Evolutionary conservation across 1,139 yeast species (phyloP).

Genomic region (Lodderomyces beijingensis): DNA sequence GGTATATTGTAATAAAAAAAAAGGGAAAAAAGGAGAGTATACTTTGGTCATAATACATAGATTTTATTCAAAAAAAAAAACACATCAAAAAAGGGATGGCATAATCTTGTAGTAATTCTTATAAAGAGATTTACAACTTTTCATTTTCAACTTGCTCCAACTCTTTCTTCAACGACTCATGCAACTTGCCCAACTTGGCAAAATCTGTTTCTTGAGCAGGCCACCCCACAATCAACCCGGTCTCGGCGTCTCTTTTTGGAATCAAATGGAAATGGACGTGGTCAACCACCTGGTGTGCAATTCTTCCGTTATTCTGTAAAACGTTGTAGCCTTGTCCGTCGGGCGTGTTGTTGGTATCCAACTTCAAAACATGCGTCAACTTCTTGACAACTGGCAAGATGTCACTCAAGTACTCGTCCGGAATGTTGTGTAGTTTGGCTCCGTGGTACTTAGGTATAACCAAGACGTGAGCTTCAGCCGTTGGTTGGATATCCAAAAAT

Average conservation of each 20-base stretch:
- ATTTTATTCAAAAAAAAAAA: too few relatives aligned
- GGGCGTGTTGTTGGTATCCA: slow-evolving; percentile 47
- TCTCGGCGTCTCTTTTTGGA: slow-evolving; percentile 67
- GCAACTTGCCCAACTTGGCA: slow-evolving; percentile 62
- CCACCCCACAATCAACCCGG: slow-evolving; percentile 89
- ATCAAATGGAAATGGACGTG: slow-evolving; percentile 96
- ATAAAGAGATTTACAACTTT: slow-evolving; percentile 18
- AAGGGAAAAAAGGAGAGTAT: too few relatives aligned
- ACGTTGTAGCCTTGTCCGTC: slow-evolving; percentile 80
- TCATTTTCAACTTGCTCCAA: slow-evolving; percentile 30
- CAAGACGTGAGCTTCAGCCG: slow-evolving; percentile 80
- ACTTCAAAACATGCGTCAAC: slow-evolving; percentile 66
- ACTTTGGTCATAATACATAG: too few relatives aligned
- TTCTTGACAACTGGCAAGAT: slow-evolving; percentile 83
- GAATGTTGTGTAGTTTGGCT: slow-evolving; percentile 83
- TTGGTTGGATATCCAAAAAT: slow-evolving; percentile 90
- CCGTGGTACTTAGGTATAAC: slow-evolving; percentile 92
- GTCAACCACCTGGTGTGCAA: slow-evolving; percentile 92
- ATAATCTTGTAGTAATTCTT: too few relatives aligned
- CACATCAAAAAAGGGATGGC: too few relatives aligned
- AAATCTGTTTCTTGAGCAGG: slow-evolving; percentile 78
- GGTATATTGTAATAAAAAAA: slow-evolving; percentile 33
- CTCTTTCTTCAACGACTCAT: slow-evolving; percentile 55
- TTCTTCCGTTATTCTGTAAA: slow-evolving; percentile 86
- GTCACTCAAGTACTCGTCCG: slow-evolving; percentile 85